Conservation (phyloP, 1,284 basidiomycete species). For the Microstroma glucosiphilum region DNA sequence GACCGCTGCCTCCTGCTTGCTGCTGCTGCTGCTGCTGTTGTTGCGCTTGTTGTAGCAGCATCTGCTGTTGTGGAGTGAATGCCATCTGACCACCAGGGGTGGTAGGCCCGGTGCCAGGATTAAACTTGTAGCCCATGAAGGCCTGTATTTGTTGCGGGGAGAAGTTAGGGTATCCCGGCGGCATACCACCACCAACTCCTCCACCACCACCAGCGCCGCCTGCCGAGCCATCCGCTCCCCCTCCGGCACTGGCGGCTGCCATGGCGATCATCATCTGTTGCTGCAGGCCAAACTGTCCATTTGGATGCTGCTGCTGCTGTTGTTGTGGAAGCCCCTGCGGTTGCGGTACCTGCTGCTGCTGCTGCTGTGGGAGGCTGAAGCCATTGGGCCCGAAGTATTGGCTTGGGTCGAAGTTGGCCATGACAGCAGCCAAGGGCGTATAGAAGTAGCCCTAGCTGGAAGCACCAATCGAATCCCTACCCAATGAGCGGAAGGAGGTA, state of each 20-base stretch:
- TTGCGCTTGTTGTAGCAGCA: neutral
- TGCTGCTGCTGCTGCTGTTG: neutral
- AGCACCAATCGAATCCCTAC: too few species aligned
- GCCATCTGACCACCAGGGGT: neutral
- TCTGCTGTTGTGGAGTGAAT: neutral
- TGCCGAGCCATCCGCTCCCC: neutral
- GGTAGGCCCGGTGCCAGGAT: neutral
- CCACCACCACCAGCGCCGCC: neutral
- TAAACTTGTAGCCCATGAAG: neutral
- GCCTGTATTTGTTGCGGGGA: neutral
- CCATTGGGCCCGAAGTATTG: slow-evolving; percentile 2
- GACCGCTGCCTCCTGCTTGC: neutral
- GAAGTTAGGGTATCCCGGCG: neutral
- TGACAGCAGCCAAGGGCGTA: neutral
- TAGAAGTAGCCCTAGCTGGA: too few species aligned
- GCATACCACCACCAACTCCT: neutral
- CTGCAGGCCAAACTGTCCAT: neutral
- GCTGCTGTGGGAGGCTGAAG: slow-evolving; percentile 5
- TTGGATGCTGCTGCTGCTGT: neutral
- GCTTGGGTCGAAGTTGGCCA: slow-evolving; percentile 5
- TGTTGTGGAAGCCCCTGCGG: neutral
- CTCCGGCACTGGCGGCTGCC: neutral
- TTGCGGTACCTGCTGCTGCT: slow-evolving; percentile 2
- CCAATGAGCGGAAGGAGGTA: too few species aligned
- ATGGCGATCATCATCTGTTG: slow-evolving; percentile 1